Percentiles rank a stretch among this genome's conserved stretches.
Conservation (phyloP, 2,329 filamentous ascomycete species). For the Pseudogymnoascus sp. region DNA sequence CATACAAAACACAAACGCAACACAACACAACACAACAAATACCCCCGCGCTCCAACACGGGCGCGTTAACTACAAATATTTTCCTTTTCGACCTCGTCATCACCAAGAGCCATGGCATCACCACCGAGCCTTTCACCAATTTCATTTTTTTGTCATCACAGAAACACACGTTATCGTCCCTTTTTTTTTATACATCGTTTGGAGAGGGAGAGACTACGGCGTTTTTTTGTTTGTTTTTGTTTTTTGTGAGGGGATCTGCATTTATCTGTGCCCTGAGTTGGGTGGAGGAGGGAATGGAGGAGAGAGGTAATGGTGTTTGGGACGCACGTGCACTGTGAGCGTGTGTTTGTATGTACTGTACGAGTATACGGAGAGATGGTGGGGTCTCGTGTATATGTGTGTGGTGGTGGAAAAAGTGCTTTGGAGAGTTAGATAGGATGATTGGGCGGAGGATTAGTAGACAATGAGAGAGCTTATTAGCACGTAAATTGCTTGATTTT, state of each 20-base stretch:
- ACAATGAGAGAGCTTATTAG: not conserved
- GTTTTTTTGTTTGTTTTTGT: not conserved
- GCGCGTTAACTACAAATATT: not conserved
- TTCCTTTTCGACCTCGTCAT: not conserved
- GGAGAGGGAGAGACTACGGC: not conserved
- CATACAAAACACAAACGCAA: not conserved
- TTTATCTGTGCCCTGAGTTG: not conserved
- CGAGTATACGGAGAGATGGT: not conserved
- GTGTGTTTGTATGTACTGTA: not conserved
- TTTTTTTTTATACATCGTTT: not conserved
- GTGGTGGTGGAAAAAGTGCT: not conserved
- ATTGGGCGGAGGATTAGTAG: not conserved
- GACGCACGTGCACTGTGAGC: not conserved
- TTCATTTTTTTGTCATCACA: not conserved
- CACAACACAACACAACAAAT: no score
- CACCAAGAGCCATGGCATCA: not conserved
- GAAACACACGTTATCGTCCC: not conserved
- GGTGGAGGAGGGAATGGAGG: not conserved
- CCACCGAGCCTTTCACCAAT: not conserved
- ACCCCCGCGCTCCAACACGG: not conserved
- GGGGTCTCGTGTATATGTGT: not conserved
- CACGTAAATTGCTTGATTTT: not conserved
- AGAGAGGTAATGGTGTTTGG: not conserved
- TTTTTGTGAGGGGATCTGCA: not conserved
- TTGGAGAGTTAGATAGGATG: not conserved